Evolutionary conservation across 148 eudicot genomes (phyloP).

Genomic region (Selenicereus undatus): DNA sequence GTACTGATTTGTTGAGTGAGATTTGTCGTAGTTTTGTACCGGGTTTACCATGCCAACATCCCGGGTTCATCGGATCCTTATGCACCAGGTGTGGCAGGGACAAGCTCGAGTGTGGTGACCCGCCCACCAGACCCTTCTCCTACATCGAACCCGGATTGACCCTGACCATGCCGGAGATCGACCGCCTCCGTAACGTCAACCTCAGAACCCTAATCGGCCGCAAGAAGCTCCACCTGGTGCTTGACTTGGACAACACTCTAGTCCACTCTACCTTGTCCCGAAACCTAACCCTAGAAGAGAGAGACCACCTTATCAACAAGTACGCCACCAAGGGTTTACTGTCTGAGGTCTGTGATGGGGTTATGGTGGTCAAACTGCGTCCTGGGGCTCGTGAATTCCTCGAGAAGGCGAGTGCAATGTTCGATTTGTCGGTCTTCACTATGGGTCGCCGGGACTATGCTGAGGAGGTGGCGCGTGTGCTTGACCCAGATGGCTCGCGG

Average conservation of each 20-base stretch:
- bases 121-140: background rate
- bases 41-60: background rate
- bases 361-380: constrained; percentile 5
- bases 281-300: background rate
- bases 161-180: background rate
- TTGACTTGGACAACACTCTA: constrained; percentile 22
- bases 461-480: background rate
- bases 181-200: background rate
- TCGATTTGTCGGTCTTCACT: constrained; percentile 19
- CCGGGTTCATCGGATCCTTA: background rate
- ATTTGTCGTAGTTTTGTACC: background rate
- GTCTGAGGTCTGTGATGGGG: background rate
- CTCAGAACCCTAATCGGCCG: background rate
- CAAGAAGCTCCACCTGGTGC: constrained; percentile 20
- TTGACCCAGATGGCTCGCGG: background rate
- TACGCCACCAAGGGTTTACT: background rate
- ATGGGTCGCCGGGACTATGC: background rate
- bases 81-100: background rate
- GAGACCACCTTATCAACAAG: background rate
- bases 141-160: background rate
- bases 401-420: constrained; percentile 8
- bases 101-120: background rate
- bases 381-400: constrained; percentile 11
- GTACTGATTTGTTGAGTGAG: background rate
- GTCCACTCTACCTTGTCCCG: background rate